Evolutionary conservation across 768 basidiomycete species (phyloP), one percentile per base, ranked within the genome.

Genomic region (Kwoniella sp.): DNA sequence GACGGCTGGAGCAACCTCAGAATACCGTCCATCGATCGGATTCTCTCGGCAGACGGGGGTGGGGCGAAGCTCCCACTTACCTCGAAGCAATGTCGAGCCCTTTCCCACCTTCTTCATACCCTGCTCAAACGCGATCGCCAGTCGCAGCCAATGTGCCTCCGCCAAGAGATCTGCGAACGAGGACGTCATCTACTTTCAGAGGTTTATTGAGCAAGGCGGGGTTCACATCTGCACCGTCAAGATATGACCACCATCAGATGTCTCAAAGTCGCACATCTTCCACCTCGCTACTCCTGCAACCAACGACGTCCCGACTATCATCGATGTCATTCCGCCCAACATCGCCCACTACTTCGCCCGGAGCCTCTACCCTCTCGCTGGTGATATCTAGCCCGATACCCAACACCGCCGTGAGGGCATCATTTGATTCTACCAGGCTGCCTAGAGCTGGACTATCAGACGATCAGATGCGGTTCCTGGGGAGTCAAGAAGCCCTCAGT

Each of bases 11-110:
- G 5, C 11, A 45, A 45, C 3, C 15, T 9, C 41, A 45, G 11
- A 37, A 7, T 34, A 15, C 54, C 28, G 11, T 55, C 29, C 29
- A 37, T 11, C 54, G 57, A 31, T 30, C 57, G 8, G 63, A 56
- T 15, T 67, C 71, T 1, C 34, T 63, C 13, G 37, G 51, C 17
- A 48, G 68, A 26, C 26, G 75, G 26, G 69, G 68, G 26, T 74
- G 75, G 73, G 75, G 75, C 20, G 66, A 73, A 45, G 73, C 75
- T 4, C 75, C 75, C 1, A 71, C 75, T 0, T 77, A 77, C 37
- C 72, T 77, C 60, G 73, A 74, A 62, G 75, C 75, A 3, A 75
- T 74, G 71, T 74, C 75, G 0, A 65, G 41, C 15, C 41, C 41
- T 45, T 68, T 31, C 64, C 73, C 12, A 11, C n/a, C 54, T 20